Percentiles rank a stretch among this genome's conserved stretches.
phyloP scores from a whole-genome alignment of 1,139 yeast genomes.

The Suhomyces ambrosiae region DNA sequence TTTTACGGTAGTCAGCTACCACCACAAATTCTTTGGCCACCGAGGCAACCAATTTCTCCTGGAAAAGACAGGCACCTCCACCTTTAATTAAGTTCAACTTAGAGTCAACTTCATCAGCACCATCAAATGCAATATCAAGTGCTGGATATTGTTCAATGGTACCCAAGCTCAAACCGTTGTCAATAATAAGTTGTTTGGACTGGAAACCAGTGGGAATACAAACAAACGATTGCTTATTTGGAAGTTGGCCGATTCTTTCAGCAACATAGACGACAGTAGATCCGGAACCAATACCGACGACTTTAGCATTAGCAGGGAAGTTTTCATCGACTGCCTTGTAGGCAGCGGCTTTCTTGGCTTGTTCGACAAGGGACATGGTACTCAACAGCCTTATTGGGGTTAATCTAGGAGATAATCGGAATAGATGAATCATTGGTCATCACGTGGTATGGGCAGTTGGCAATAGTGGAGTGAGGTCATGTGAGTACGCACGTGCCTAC shows the following conservation, averaged over 20 bases:
- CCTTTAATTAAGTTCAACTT: constrained; percentile 89
- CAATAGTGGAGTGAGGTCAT: too few species aligned
- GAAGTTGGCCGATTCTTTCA: constrained; percentile 80
- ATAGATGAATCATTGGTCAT: not conserved
- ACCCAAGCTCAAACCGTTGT: constrained; percentile 78
- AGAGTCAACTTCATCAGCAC: constrained; percentile 95
- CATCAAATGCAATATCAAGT: constrained; percentile 93
- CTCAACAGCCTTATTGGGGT: not conserved
- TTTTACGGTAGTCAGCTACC: constrained; percentile 92
- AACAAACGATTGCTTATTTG: constrained; percentile 57
- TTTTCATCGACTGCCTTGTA: constrained; percentile 91
- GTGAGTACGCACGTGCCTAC: too few species aligned
- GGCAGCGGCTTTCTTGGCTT: constrained; percentile 85
- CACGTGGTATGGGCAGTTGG: too few species aligned
- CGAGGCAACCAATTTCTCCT: constrained; percentile 90
- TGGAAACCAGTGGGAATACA: constrained; percentile 98
- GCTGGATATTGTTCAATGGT: constrained; percentile 78
- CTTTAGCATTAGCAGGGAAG: constrained; percentile 67
- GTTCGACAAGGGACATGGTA: constrained; percentile 44
- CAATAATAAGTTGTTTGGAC: constrained; percentile 80
- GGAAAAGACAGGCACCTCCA: constrained; percentile 97
- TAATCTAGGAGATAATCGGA: not conserved
- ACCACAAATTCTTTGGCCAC: constrained; percentile 76
- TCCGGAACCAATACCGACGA: constrained; percentile 95
- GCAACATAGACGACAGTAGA: constrained; percentile 96